Evolutionary conservation across 129 eudicot species (phyloP).

Genomic region (Chrysanthemum seticuspe): DNA sequence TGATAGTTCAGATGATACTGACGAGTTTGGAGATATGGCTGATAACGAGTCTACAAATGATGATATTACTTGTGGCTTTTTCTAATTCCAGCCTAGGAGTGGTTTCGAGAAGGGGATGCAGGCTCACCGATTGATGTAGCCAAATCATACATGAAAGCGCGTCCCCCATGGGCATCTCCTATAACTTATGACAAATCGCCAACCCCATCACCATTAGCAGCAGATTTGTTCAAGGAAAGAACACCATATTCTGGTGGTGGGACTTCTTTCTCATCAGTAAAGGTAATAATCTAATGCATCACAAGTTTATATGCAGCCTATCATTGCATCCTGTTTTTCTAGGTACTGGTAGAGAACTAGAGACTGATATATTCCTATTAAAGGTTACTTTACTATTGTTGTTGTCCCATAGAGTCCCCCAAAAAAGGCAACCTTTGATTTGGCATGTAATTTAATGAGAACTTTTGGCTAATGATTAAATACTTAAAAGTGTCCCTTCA

Average conservation of each 20-base stretch:
- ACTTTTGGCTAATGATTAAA: neutral
- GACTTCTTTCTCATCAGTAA: conserved; percentile 43
- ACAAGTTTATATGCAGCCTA: neutral
- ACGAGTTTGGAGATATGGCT: no score
- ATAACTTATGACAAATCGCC: conserved; percentile 34
- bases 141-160: conserved; percentile 79
- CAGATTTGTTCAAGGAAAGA: conserved; percentile 50
- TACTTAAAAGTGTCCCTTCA: neutral
- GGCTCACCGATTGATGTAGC: conserved; percentile 88
- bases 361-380: neutral
- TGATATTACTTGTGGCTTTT: no score
- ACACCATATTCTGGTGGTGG: conserved; percentile 35
- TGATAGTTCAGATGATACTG: no score
- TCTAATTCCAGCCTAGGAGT: no score
- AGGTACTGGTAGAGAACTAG: no score
- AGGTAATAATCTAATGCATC: conserved; percentile 38
- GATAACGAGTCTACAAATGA: no score
- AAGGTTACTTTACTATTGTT: neutral
- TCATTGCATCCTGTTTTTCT: conserved; percentile 2
- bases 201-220: conserved; percentile 51
- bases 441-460: conserved; percentile 7
- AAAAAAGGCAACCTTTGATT: neutral
- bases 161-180: conserved; percentile 93
- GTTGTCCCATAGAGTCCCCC: neutral
- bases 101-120: conserved; percentile 43